Evolutionary conservation across 441 rosid species (phyloP).

Genomic region (Euphorbia schlechtendalii): DNA sequence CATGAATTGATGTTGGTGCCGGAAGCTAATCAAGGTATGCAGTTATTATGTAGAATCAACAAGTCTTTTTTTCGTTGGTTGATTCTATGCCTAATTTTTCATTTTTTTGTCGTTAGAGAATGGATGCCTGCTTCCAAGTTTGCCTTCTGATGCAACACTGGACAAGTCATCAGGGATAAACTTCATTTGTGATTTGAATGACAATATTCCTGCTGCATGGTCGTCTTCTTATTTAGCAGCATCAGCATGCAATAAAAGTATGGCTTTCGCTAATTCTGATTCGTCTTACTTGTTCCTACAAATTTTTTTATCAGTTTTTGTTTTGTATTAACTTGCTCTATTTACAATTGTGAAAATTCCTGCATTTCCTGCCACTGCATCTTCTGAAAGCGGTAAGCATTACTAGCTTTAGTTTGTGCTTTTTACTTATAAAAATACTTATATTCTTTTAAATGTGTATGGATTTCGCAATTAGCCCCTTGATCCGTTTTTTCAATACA

Average conservation of each 20-base stretch:
- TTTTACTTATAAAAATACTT: neutral
- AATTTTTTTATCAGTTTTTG: neutral
- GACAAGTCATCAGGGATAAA: slow-evolving; percentile 70
- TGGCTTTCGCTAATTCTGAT: neutral
- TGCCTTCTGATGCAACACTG: slow-evolving; percentile 87
- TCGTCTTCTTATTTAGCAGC: slow-evolving; percentile 57
- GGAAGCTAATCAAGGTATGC: slow-evolving; percentile 48
- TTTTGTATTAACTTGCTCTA: neutral
- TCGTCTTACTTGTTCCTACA: neutral
- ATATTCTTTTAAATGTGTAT: too few relatives aligned
- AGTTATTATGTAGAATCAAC: slow-evolving; percentile 1
- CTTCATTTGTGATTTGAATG: slow-evolving; percentile 92
- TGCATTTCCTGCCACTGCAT: too few relatives aligned
- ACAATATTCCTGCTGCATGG: slow-evolving; percentile 96
- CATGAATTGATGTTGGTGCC: slow-evolving; percentile 14
- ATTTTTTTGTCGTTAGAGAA: slow-evolving; percentile 38
- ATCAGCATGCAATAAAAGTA: slow-evolving; percentile 73
- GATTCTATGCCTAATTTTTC: neutral
- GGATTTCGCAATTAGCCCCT: too few relatives aligned
- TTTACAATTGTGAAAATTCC: too few relatives aligned
- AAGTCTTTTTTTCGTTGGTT: neutral
- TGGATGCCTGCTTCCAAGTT: slow-evolving; percentile 92
- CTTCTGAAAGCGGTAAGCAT: too few relatives aligned
- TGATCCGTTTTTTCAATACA: too few relatives aligned
- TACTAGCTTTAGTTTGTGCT: too few relatives aligned